Evolutionary conservation across 176 grass and related monocot species (phyloP).

Genomic region (Lolium multiflorum): DNA sequence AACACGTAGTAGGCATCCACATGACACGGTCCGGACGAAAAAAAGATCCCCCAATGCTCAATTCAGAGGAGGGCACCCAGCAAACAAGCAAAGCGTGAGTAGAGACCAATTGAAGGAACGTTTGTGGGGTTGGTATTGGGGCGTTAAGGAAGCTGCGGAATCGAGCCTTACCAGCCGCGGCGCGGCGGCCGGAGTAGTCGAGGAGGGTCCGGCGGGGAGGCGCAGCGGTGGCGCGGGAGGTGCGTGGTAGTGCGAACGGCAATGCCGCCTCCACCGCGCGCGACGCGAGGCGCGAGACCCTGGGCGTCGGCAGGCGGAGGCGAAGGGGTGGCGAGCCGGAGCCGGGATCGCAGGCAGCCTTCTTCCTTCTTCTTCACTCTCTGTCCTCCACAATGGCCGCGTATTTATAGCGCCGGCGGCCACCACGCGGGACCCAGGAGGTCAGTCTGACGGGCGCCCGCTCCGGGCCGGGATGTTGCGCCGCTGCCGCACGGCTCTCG

Average conservation of each 20-base stretch:
- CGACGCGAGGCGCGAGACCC: slow-evolving; percentile 23
- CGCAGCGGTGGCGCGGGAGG: background rate
- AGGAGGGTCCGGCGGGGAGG: background rate
- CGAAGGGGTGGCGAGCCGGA: background rate
- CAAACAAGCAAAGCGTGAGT: too few relatives aligned
- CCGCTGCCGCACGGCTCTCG: background rate
- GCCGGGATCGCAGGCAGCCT: background rate
- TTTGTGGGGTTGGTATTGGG: background rate
- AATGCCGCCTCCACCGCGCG: slow-evolving; percentile 43
- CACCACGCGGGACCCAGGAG: too few relatives aligned
- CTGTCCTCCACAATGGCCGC: background rate
- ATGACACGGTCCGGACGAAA: too few relatives aligned
- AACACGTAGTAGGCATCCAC: too few relatives aligned
- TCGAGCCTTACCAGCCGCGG: background rate
- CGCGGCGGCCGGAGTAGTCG: background rate
- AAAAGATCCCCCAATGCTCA: too few relatives aligned
- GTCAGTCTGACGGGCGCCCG: too few relatives aligned
- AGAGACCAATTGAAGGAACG: background rate
- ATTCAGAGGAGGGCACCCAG: too few relatives aligned
- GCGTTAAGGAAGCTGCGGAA: background rate
- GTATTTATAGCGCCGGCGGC: slow-evolving; percentile 25
- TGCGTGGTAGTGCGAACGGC: background rate
- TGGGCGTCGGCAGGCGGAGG: slow-evolving; percentile 39
- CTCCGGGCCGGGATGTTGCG: too few relatives aligned
- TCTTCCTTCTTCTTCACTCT: background rate